Evolutionary conservation across 805 yeast species (phyloP).

Genomic region (Saturnispora sanitii): DNA sequence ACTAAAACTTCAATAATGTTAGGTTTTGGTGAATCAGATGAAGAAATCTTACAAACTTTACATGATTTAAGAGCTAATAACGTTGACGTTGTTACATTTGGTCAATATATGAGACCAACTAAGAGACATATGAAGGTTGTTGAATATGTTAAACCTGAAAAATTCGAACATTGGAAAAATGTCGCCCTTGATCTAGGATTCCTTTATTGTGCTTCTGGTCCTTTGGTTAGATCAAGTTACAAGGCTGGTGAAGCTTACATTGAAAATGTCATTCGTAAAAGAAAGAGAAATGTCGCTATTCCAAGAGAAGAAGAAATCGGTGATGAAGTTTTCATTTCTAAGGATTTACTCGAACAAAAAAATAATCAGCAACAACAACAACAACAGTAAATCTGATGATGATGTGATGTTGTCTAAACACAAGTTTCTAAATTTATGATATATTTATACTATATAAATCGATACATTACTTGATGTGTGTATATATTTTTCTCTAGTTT

Average conservation of each 20-base stretch:
- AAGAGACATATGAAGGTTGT: constrained; percentile 98
- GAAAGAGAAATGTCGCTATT: constrained; percentile 38
- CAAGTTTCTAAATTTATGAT: neutral
- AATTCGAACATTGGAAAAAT: constrained; percentile 88
- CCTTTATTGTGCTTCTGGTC: constrained; percentile 94
- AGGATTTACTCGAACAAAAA: constrained; percentile 12
- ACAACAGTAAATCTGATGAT: neutral
- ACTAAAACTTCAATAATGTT: constrained; percentile 95
- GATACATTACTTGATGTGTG: no score
- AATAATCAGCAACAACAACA: neutral
- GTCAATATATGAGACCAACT: constrained; percentile 98
- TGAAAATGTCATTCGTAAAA: constrained; percentile 80
- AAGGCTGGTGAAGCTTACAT: constrained; percentile 98
- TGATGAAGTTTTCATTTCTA: constrained; percentile 23
- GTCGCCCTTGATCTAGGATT: constrained; percentile 84
- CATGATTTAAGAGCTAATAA: constrained; percentile 61
- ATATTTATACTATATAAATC: no score
- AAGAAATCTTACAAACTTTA: constrained; percentile 68
- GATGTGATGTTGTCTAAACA: neutral
- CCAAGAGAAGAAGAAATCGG: constrained; percentile 26
- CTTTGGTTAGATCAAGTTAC: constrained; percentile 90
- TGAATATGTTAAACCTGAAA: constrained; percentile 88
- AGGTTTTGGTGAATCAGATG: constrained; percentile 95
- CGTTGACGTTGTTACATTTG: constrained; percentile 95
- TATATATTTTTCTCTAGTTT: no score